Conservation (phyloP, 192 early-diverging fungal genomes). For the Dimargaris verticillata region DNA sequence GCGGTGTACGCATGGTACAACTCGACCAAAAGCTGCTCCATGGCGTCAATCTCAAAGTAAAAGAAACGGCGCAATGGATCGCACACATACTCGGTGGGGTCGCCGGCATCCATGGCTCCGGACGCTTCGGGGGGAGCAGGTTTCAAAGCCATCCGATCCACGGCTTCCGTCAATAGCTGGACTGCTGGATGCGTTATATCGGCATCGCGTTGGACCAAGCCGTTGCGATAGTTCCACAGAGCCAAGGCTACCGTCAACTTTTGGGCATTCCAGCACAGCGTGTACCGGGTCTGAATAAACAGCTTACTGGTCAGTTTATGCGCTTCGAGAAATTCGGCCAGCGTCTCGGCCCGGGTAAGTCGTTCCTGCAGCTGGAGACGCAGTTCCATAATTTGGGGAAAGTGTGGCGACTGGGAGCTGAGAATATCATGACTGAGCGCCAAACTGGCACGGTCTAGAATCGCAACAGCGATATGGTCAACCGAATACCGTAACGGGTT, state of each 20-base stretch:
- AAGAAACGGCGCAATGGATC: constrained; percentile 19
- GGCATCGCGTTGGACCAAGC: neutral
- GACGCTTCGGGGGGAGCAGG: neutral
- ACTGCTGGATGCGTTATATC: neutral
- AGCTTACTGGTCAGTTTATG: constrained; percentile 15
- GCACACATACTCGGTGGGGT: neutral
- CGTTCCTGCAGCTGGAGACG: constrained; percentile 22
- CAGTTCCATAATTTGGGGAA: constrained; percentile 21
- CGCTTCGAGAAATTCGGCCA: constrained; percentile 18
- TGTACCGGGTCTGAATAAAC: constrained; percentile 10
- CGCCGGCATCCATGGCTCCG: neutral
- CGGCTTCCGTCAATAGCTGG: constrained; percentile 20
- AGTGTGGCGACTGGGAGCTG: constrained; percentile 22
- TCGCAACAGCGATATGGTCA: constrained; percentile 5
- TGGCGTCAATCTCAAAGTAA: constrained; percentile 14
- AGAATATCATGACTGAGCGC: constrained; percentile 21
- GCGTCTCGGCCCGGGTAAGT: constrained; percentile 15
- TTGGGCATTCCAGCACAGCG: constrained; percentile 19
- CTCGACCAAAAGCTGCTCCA: constrained; percentile 18
- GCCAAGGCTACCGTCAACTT: constrained; percentile 20
- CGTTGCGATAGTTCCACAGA: constrained; percentile 25
- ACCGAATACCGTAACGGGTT: constrained; percentile 21
- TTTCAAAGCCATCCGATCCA: neutral
- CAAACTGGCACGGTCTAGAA: constrained; percentile 19
- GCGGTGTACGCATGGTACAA: constrained; percentile 19